Evolutionary conservation across 164 flowering plant species (phyloP), one percentile per base, ranked within the genome.

Genomic region (Platanus orientalis): DNA sequence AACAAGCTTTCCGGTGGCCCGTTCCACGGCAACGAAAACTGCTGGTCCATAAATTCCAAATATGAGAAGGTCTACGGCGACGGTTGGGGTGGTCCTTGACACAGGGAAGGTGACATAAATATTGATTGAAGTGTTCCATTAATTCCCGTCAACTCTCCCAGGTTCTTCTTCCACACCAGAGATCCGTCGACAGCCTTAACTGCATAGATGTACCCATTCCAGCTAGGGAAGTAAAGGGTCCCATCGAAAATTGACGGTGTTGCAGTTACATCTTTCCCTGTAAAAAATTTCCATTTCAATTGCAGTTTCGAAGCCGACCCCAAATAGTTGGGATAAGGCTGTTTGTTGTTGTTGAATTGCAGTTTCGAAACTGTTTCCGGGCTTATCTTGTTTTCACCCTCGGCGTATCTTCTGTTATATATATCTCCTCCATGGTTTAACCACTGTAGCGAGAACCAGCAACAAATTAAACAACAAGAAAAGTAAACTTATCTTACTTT

Each of bases 151-250:
- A 78, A 6, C 10, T 61, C 27, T 0, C 24, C 50, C 51, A 80
- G 44, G 52, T 73, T 67, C 26, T 69, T 63, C 62, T 64, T 32
- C 81, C 81, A 80, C 10, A 78, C 39, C 0, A 77, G 64, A 6
- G 71, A 57, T 0, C 84, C 84, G 62, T 61, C 61, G 1, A 30
- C 45, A 2, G 69, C 73, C 6, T 68, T 69, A 0, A 80, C 71
- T 0, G 84, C 84, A 39, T 73, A 80, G 1, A 80, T 1, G 52
- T 68, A 16, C 1, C 84, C 84, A 48, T 80, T 68, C 81, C 81
- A 80, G 66, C 73, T 63, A 0, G 84, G 80, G 28, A 78, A 78
- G 32, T 78, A 78, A 11, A 80, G 30, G 27, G 14, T 60, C 12
- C 74, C 76, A 7, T 70, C 39, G 49, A 17, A 61, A 3, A 78